Evolutionary conservation across 2,329 filamentous ascomycete species (phyloP).

Genomic region (Curvularia hawaiiensis): DNA sequence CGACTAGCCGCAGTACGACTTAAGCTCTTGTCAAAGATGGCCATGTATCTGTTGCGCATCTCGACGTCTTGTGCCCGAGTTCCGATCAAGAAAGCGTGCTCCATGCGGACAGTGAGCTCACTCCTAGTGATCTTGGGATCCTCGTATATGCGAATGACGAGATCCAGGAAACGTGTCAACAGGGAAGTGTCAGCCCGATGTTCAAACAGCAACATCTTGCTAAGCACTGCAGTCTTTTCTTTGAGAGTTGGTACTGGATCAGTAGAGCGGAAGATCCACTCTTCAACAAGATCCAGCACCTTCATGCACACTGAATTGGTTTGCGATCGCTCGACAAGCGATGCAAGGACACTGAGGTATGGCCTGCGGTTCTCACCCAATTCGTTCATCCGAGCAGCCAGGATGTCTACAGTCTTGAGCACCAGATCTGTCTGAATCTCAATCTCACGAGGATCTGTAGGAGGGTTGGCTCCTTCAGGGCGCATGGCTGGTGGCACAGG

Average conservation of each 20-base stretch:
- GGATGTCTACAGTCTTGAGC: conserved; percentile 92
- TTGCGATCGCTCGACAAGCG: conserved; percentile 91
- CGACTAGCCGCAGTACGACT: conserved; percentile 91
- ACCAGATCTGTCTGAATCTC: conserved; percentile 91
- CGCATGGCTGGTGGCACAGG: conserved; percentile 45
- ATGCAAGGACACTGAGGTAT: conserved; percentile 93
- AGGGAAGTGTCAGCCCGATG: conserved; percentile 80
- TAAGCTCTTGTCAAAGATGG: conserved; percentile 92
- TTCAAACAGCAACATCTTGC: conserved; percentile 98
- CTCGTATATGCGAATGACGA: conserved; percentile 98
- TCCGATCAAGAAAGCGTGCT: conserved; percentile 97
- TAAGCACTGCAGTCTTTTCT: conserved; percentile 97
- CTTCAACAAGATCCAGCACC: conserved; percentile 90
- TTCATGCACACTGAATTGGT: conserved; percentile 88
- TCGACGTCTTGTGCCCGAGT: conserved; percentile 91
- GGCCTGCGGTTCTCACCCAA: conserved; percentile 89
- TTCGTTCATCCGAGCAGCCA: conserved; percentile 88
- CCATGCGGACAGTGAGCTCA: conserved; percentile 94
- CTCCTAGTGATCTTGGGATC: conserved; percentile 94
- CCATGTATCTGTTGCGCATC: conserved; percentile 96
- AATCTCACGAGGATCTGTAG: conserved; percentile 76
- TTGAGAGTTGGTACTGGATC: conserved; percentile 97
- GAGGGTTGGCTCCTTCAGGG: conserved; percentile 62
- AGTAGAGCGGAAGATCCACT: conserved; percentile 93
- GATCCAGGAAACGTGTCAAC: conserved; percentile 88